Evolutionary conservation across 202 grass and related monocot genomes (phyloP).

Genomic region (Hordeum pubiflorum): DNA sequence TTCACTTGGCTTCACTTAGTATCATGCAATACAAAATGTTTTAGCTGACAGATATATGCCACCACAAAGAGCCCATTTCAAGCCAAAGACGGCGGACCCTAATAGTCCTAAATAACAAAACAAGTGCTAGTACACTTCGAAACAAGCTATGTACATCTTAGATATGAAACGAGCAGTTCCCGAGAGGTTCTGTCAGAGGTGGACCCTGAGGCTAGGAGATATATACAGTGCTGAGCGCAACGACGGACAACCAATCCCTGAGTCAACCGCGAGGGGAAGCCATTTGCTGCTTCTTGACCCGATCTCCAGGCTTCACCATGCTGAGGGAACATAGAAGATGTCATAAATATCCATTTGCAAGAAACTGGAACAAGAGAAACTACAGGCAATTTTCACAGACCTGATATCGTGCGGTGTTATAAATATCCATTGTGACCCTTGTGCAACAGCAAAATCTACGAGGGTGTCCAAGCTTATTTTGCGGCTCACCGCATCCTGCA

Average conservation of each 20-base stretch:
- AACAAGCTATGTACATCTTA: conserved; percentile 10
- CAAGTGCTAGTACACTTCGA: background rate
- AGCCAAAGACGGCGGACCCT: background rate
- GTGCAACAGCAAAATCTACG: conserved; percentile 67
- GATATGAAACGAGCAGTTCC: background rate
- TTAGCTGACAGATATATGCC: too few species aligned
- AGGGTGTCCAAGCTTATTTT: conserved; percentile 96
- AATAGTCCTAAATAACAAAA: background rate
- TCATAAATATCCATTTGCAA: background rate
- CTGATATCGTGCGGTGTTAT: conserved; percentile 98
- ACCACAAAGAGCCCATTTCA: background rate
- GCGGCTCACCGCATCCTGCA: conserved; percentile 86
- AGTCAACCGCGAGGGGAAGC: conserved; percentile 65
- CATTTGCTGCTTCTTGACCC: conserved; percentile 93
- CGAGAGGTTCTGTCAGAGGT: background rate
- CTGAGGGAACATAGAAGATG: conserved; percentile 28
- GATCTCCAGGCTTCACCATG: conserved; percentile 76
- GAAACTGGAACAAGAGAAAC: background rate
- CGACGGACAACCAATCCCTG: background rate
- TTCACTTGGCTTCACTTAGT: too few species aligned
- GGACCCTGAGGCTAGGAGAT: background rate
- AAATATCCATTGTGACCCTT: conserved; percentile 91
- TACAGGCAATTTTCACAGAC: conserved; percentile 15
- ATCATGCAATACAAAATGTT: too few species aligned
- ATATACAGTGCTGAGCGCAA: background rate